Base-by-base conservation (phyloP, 2,329 filamentous ascomycete species). In the Gaeumannomyces sp. region DNA sequence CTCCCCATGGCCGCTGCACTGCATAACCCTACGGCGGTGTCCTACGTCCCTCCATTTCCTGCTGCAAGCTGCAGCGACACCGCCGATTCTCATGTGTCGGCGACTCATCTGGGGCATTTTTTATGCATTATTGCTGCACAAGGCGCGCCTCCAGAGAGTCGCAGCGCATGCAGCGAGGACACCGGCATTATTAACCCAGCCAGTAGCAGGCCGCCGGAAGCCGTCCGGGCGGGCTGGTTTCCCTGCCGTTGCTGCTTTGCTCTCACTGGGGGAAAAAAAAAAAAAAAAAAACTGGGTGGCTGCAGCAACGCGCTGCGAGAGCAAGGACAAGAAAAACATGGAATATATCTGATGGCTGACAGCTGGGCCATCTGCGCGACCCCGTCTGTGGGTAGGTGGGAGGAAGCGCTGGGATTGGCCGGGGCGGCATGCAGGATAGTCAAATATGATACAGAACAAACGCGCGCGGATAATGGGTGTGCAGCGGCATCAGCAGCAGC, bases 161-260 rank as follows among this genome's bases (percentile, higher is more conserved):
- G 33, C 33, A 35, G 33, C 33, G 38, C 38, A 50, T 45, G 38
- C 19, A 50, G 38, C 38, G n/a, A 35, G 33, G 33, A 35, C 13
- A 29, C 38, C 33, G 31, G 61, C 61, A 58, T 62, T 22, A 63
- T 63, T 63, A 56, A n/a, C 33, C 50, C 61, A 63, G 50, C 61
- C 61, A 63, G 28, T 63, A 19, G 57, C 27, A 33, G 61, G 45
- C 45, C 25, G 50, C 61, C 16, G 38, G 38, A 50, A 22, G 38
- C 38, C 38, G 19, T 50, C 38, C 38, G 38, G 38, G 38, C 38
- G 38, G 57, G 62, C 56, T 58, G 56, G 38, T 19, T 50, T 50
- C 38, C 38, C 38, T 50, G 38, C 38, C 38, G 38, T 50, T 19
- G 38, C 38, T 29, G n/a, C n/a, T n/a, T n/a, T 57, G 53, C 53